Evolutionary conservation across 73 alveolate species (phyloP), one percentile per base, ranked within the genome.

Genomic region (Blepharisma japonicum): DNA sequence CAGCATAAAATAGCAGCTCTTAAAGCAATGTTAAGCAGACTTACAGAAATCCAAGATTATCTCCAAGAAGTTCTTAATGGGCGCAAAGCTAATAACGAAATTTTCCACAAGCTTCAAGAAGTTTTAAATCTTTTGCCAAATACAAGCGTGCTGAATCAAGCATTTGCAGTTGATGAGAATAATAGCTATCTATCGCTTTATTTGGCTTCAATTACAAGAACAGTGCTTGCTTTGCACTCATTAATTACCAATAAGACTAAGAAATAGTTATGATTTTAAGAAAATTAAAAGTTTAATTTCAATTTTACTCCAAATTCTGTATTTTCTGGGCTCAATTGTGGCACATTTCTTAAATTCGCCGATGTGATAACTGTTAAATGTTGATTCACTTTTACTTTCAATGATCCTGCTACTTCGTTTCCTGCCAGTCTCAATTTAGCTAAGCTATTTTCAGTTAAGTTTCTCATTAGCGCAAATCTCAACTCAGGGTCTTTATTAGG

Each of bases 31-130:
- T 76, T 81, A 68, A 74, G 74, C 71, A 80, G 83, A 51, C 74
- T 86, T 21, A 79, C 71, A 67, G 82, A 71, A 50, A 81, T 86
- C 6, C 74, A 86, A 82, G 55, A 54, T 45, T 86, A 86, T 86
- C 74, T 86, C 49, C 42, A 61, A 6, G 70, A 71, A 6, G 80
- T 86, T 23, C 61, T 81, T 49, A 38, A 74, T 18, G 87, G 81
- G 6, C 76, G 61, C 68, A 86, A 76, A 45, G 84, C 92, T 0
- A 71, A 38, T 9, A 77, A 86, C 72, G 55, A 86, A 72, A 82
- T 86, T 79, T 55, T 86, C 25, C 80, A 61, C 77, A 86, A 86
- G 66, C 72, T 86, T 47, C 92, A 86, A 81, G 92, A 86, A 81
- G 77, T 80, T 55, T 81, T 86, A 55, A 86, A 86, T 81, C 77